Percentiles rank a stretch among this genome's conserved stretches.
Evolutionary conservation across 139 green algal species (phyloP).

Genomic region (Picochlorum sp.): DNA sequence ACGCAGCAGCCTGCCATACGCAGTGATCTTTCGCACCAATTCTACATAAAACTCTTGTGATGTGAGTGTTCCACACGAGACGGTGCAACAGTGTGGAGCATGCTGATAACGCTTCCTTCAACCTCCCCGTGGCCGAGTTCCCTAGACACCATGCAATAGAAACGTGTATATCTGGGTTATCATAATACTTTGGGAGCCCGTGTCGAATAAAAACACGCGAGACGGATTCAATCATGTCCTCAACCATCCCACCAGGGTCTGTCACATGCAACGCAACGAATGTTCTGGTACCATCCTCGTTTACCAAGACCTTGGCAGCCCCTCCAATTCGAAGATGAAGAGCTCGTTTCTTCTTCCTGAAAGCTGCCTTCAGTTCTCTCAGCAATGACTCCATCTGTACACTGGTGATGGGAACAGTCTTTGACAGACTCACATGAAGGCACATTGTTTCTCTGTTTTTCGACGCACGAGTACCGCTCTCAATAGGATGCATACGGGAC

Average conservation of each 20-base stretch:
- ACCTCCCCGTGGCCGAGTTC: neutral
- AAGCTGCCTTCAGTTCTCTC: neutral
- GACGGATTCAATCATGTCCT: neutral
- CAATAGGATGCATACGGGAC: neutral
- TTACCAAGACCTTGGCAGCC: constrained; percentile 23
- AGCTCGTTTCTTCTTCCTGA: neutral
- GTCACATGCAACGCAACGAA: constrained; percentile 27
- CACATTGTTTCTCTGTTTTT: neutral
- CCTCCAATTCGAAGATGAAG: neutral
- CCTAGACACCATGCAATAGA: constrained; percentile 28
- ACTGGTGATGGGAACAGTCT: neutral
- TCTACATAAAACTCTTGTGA: too few relatives aligned
- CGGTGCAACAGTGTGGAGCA: neutral
- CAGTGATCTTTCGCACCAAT: too few relatives aligned
- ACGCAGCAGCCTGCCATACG: too few relatives aligned
- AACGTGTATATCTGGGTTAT: constrained; percentile 8
- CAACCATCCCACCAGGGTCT: neutral
- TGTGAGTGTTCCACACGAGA: too few relatives aligned
- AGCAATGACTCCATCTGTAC: neutral
- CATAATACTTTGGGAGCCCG: constrained; percentile 22
- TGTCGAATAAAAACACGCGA: constrained; percentile 10
- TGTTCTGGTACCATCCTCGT: constrained; percentile 35
- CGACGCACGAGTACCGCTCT: neutral
- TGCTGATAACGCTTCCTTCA: neutral
- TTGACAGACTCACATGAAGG: constrained; percentile 1